phyloP scores from a whole-genome alignment of 192 early-diverging fungal species.

The Coemansia sp. region DNA sequence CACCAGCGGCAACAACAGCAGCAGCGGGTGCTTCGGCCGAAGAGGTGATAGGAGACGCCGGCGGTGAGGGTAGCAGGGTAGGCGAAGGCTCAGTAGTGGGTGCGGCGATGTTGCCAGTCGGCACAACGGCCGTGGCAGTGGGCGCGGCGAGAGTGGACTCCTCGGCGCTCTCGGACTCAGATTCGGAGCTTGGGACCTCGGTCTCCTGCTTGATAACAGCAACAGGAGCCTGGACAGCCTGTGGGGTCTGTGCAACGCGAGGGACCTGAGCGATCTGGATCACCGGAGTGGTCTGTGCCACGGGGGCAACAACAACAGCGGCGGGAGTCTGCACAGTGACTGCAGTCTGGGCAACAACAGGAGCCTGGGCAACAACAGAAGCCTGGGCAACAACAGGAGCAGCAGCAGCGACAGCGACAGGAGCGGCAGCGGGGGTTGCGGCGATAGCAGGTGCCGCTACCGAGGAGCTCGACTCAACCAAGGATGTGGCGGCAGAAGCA shows the following conservation, averaged over 20 bases:
- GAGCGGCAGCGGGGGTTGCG: background rate
- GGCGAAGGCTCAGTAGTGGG: background rate
- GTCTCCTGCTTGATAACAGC: background rate
- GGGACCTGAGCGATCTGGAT: too few species aligned
- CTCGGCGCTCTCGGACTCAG: background rate
- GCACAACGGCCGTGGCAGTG: background rate
- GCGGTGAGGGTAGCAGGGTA: too few species aligned
- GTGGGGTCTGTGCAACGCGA: too few species aligned
- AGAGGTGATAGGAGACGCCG: too few species aligned
- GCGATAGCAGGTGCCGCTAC: background rate
- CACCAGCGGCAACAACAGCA: too few species aligned
- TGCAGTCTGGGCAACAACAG: conserved; percentile 17
- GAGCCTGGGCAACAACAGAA: background rate
- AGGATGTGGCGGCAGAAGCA: background rate
- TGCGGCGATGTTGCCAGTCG: background rate
- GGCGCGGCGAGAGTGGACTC: background rate
- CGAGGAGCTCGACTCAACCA: too few species aligned
- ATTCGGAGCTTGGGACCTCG: background rate
- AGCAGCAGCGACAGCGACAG: background rate
- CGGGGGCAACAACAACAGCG: background rate
- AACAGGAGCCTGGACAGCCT: background rate
- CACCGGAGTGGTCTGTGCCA: conserved; percentile 2
- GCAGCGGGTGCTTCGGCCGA: too few species aligned
- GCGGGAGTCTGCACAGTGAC: conserved; percentile 1
- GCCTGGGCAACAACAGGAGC: background rate